Base-by-base conservation (phyloP, 1,284 basidiomycete genomes). In the Bjerkandera adusta region DNA sequence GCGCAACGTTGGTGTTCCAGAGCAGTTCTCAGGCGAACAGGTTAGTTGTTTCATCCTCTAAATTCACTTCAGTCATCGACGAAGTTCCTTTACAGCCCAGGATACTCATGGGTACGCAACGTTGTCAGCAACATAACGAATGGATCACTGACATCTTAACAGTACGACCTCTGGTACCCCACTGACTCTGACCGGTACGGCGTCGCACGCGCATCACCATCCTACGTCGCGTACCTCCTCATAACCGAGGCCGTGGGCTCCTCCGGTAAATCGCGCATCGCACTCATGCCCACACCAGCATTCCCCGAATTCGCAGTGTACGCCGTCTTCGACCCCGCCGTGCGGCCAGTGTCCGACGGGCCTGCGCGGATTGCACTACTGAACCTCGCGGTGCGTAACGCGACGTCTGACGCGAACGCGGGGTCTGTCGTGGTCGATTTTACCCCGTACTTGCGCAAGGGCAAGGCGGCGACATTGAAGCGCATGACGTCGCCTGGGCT, bases 81-180 rank as follows among this genome's bases (percentile, higher is more conserved):
- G 26, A 20, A 24, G 32, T 46, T 16, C 5, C n/a, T 30, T 13
- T 10, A n/a, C 20, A 64, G 60, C 24, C 60, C 62, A 1, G 66
- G 66, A 10, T 66, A 62, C 53, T 65, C 63, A n/a, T 67, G 65
- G 64, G 64, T 59, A 52, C 13, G 54, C 33, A 18, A n/a, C n/a
- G n/a, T n/a, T n/a, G n/a, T n/a, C n/a, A n/a, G n/a, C n/a, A n/a
- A n/a, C 21, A 27, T 10, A 40, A 5, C 40, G 34, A 11, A 21
- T 25, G 33, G 22, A 36, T 48, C 21, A 37, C 39, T 43, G 13
- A 44, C 36, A 20, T 48, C 50, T 2, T n/a, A 3, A 29, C 48
- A 65, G 66, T 69, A 69, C 49, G 66, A 69, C 45, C 58, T 67
- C 12, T 67, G 67, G 63, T 68, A 68, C 52, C 67, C 67, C 3